Base-by-base conservation (phyloP, 139 green algal genomes). In the Parachlorella kessleri region DNA sequence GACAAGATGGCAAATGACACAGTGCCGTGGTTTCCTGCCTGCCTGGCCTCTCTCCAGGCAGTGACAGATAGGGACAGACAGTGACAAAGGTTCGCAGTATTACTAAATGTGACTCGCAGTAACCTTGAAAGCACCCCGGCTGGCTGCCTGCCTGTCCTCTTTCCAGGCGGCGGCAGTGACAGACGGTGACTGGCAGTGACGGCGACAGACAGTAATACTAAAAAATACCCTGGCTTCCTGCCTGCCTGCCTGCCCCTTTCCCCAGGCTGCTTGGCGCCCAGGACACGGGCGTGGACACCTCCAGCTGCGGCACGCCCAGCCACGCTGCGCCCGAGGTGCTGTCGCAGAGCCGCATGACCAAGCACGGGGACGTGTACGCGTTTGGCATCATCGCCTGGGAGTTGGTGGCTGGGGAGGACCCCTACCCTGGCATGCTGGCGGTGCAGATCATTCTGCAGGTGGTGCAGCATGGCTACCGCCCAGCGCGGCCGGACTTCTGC, bases 381-480 rank as follows among this genome's bases (percentile, higher is more conserved):
- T 80, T 87, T 32, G 77, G 64, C 37, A 75, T 87, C 79, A 70
- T 87, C 38, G 81, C 77, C 40, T 76, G 67, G 66, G 65, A 75
- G 24, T 24, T 72, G 9, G 32, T 59, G 21, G 3, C 71, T 4
- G 71, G n/a, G 24, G 33, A 32, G 5, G 40, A 76, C 55, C 42
- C 42, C 23, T 83, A 78, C 77, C 38, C 63, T 0, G 66, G 36
- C 33, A 24, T 78, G 23, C 55, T 28, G 1, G 77, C 71, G 41
- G 65, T 66, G 42, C 77, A 83, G 35, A 54, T 83, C 23, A 55
- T 66, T 30, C 18, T 73, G 2, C 66, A 73, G 35, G 77, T 83
- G 21, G 36, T 37, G 1, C 64, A 76, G 66, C 66, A 73, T 8
- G 28, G 36, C 7, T 41, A 42, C 26, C 77, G 77, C 14, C 77